Evolutionary conservation across 768 basidiomycete species (phyloP), one percentile per base, ranked within the genome.

Genomic region (Tricholoma sp.): DNA sequence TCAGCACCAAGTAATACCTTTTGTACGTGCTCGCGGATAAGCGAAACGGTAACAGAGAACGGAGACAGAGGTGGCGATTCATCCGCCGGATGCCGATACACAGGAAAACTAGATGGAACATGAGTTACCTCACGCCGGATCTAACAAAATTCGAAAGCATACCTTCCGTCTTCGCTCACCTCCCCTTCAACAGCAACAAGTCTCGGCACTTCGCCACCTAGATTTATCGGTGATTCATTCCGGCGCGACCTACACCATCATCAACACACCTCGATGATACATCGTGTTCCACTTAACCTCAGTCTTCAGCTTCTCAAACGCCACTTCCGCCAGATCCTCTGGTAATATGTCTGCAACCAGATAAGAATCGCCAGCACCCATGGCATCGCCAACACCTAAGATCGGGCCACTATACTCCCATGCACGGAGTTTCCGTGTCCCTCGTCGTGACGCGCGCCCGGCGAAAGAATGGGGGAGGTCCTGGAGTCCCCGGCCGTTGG

Each of bases 21-120:
- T 62, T 91, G 81, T 28, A 89, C 86, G 52, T 80, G 76, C 33
- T 78, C 71, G 5, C 83, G 85, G 59, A 93, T 91, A 20, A 71
- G 65, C 1, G 80, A 72, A 20, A 92, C 86, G 0, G 86, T 89
- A 0, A 83, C 80, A 4, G 88, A 83, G 72, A 90, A 91, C 1
- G 80, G 78, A 11, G 71, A 69, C 29, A 91, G 76, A 2, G 81
- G 78, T 28, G 90, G 90, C 0, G 88, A 88, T 61, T 85, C 81
- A 66, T 93, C 90, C 2, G 89, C 82, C 12, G 91, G 91, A 66
- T 91, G 89, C 33, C 91, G 83, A 68, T 92, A 93, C 52, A 92
- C 76, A 4, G 91, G 90, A 65, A 82, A 84, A 62, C 87, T 89
- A 57, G 6, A 8, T 33, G 6, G 37, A 36, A 12, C 18, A 31